Evolutionary conservation across 192 early-diverging fungal species (phyloP), one percentile per base, ranked within the genome.

Genomic region (Podila clonocystis): DNA sequence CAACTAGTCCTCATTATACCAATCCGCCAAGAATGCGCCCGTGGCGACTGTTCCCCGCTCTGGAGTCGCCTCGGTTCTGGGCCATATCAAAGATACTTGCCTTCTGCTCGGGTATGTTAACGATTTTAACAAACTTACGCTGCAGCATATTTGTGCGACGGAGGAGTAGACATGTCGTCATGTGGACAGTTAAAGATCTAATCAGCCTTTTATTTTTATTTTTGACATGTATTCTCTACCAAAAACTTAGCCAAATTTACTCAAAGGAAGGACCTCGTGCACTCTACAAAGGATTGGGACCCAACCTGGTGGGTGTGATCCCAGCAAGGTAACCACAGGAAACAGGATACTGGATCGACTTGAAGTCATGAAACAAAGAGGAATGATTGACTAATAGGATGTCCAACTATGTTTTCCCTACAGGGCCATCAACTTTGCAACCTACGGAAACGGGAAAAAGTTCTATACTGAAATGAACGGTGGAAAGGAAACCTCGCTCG

Each of bases 261-360:
- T 79, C 83, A 57, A 77, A 84, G 24, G 97, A 98, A 71, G 98
- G 98, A 13, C 82, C 92, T 11, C 82, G 88, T 0, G 98, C 94
- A 19, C 88, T 96, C 67, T 99, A 95, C 88, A 96, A 96, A 65
- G 98, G 98, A n/a, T 72, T 99, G 36, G 95, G 96, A 2, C 97
- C 98, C 4, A 95, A 97, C 58, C 69, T 99, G 28, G 87, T 95
- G 19, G 98, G 97, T 28, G 95, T 99, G 11, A 91, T 99, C 29
- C 98, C 98, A n/a, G 93, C 97, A 65, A 89, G 93, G 91, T 93
- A 85, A 70, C 38, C n/a, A 2, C 52, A 20, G 24, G 26, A 17
- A 17, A 55, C 9, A 22, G 4, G 52, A 8, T 8, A 17, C 12
- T 55, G 24, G 52, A 55, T 26, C 13, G 4, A 41, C 41, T 8